Conservation (phyloP, 2,329 filamentous ascomycete species). For the Colletotrichum sp. region DNA sequence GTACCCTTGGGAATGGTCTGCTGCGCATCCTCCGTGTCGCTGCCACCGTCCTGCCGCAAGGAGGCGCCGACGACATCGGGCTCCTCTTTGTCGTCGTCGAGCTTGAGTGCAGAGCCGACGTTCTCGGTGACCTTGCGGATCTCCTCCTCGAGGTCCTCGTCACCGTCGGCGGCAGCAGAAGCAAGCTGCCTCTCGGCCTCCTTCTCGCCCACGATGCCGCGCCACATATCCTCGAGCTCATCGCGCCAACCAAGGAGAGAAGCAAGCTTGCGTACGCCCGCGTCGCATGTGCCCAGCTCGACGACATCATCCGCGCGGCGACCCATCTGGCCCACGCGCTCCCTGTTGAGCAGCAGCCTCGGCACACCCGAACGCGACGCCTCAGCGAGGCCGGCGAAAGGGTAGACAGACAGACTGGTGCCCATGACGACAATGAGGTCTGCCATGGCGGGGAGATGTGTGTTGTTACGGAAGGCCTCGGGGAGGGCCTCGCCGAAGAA, state of each 20-base stretch:
- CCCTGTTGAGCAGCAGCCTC: conserved; percentile 85
- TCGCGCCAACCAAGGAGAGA: conserved; percentile 83
- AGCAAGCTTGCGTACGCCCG: conserved; percentile 79
- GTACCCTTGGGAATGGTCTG: neutral
- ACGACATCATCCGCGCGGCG: conserved; percentile 83
- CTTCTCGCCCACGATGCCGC: conserved; percentile 66
- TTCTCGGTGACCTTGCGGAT: conserved; percentile 43
- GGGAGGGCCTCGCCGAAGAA: conserved; percentile 83
- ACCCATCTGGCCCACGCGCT: conserved; percentile 81
- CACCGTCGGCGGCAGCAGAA: conserved; percentile 32
- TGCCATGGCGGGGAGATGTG: conserved; percentile 60
- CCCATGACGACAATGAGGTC: conserved; percentile 88
- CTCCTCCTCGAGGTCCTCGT: conserved; percentile 46
- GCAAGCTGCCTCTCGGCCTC: conserved; percentile 56
- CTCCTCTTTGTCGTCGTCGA: conserved; percentile 30
- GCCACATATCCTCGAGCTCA: conserved; percentile 82
- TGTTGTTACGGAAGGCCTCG: conserved; percentile 37
- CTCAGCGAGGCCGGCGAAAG: conserved; percentile 82
- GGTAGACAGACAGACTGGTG: conserved; percentile 85
- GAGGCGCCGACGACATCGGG: neutral
- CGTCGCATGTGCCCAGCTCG: conserved; percentile 82
- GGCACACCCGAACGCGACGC: conserved; percentile 68
- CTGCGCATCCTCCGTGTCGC: neutral
- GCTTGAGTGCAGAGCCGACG: conserved; percentile 36
- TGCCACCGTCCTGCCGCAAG: neutral